phyloP scores from a whole-genome alignment of 2,329 filamentous ascomycete genomes.

The Pseudogymnoascus sp. region DNA sequence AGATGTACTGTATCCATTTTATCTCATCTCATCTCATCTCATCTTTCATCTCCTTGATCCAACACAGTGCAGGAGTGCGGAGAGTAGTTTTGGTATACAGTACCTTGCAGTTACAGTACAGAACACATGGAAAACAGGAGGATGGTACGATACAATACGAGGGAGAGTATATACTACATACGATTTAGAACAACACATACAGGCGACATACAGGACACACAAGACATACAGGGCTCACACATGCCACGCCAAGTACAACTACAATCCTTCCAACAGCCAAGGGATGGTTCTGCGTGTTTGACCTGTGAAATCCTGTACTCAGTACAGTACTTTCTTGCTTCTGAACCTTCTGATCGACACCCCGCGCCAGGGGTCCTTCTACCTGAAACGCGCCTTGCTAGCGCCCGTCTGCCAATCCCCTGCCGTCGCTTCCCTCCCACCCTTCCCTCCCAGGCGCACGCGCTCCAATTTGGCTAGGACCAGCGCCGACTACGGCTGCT shows the following conservation, averaged over 20 bases:
- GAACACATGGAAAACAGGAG: not conserved
- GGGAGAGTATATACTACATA: not conserved
- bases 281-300: not conserved
- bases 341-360: slow-evolving; percentile 5
- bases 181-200: not conserved
- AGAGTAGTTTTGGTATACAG: too few species aligned
- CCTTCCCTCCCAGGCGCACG: not conserved
- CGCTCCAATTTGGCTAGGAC: not conserved
- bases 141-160: not conserved
- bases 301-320: not conserved
- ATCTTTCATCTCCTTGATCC: not conserved
- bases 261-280: not conserved
- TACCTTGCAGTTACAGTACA: not conserved
- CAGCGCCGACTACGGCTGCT: not conserved
- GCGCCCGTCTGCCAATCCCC: slow-evolving; percentile 3
- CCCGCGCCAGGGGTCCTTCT: slow-evolving; percentile 2
- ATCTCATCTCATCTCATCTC: not conserved
- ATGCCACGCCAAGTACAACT: not conserved
- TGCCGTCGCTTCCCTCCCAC: not conserved
- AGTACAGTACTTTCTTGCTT: not conserved
- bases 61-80: not conserved
- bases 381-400: slow-evolving; percentile 1
- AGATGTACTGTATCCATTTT: not conserved
- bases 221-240: not conserved
- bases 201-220: not conserved